These are phyloP conservation scores for Barnettozyma sucrosica DNA, from an alignment of 805 yeast genomes.

Conservation along the genomic window DNA sequence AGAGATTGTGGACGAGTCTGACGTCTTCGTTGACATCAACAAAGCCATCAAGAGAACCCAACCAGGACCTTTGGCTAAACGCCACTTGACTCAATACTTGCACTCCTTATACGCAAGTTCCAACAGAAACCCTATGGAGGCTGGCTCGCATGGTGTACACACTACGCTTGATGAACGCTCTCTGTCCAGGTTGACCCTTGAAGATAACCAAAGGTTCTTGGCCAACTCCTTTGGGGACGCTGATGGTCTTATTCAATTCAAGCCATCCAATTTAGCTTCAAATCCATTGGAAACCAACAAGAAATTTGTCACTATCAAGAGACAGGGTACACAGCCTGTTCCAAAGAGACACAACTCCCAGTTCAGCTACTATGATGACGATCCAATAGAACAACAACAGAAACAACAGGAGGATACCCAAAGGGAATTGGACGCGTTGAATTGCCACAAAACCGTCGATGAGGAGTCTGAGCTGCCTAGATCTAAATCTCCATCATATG, in stretches of 20 bases:
- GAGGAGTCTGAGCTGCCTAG: conserved; percentile 9
- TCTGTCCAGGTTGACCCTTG: background rate
- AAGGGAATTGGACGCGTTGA: conserved; percentile 1
- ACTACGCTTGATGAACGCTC: background rate
- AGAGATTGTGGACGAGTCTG: conserved; percentile 94
- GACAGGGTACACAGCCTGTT: conserved; percentile 34
- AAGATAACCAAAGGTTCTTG: background rate
- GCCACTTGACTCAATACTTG: conserved; percentile 63
- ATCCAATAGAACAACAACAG: conserved; percentile 11
- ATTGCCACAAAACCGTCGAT: background rate
- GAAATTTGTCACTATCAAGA: conserved; percentile 62
- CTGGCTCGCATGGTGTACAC: background rate
- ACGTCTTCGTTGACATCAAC: conserved; percentile 87
- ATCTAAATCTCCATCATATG: conserved; percentile 20
- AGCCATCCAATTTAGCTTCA: conserved; percentile 52
- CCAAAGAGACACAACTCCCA: conserved; percentile 12
- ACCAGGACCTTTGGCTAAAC: conserved; percentile 70
- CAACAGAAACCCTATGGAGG: conserved; percentile 39
- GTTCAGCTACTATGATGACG: conserved; percentile 15
- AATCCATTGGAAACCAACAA: conserved; percentile 65
- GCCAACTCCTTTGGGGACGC: conserved; percentile 4
- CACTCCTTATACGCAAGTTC: conserved; percentile 50
- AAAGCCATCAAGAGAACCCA: conserved; percentile 73
- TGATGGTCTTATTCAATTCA: conserved; percentile 17
- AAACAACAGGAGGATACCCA: conserved; percentile 8